phyloP scores from a whole-genome alignment of 495 filamentous ascomycete genomes.

The Penicillium arizonense region DNA sequence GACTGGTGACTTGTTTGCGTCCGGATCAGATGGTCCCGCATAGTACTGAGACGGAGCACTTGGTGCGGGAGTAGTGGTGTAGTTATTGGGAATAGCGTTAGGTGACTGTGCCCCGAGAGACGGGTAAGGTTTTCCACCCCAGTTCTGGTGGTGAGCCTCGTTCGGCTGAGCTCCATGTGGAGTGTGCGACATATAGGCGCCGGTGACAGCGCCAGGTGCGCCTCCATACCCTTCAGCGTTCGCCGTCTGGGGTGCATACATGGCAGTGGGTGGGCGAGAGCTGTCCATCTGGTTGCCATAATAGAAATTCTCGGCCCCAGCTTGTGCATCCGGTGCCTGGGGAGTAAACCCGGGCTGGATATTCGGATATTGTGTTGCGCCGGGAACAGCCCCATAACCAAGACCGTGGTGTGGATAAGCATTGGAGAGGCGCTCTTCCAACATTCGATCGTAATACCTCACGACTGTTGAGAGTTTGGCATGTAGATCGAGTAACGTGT shows the following conservation, averaged over 20 bases:
- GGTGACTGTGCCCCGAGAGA: constrained; percentile 30
- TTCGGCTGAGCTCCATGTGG: constrained; percentile 23
- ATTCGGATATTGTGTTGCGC: constrained; percentile 53
- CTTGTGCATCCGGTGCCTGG: constrained; percentile 43
- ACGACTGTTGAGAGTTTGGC: constrained; percentile 95
- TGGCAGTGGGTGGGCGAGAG: constrained; percentile 23
- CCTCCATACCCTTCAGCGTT: constrained; percentile 20
- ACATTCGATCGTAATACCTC: constrained; percentile 97
- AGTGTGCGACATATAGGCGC: constrained; percentile 21
- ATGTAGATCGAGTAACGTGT: constrained; percentile 91
- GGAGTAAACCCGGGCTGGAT: constrained; percentile 67
- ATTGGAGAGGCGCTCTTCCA: constrained; percentile 90
- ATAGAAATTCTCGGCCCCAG: constrained; percentile 78
- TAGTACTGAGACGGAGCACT: constrained; percentile 31
- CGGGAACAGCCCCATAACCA: constrained; percentile 43
- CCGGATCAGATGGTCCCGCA: constrained; percentile 26
- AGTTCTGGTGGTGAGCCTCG: constrained; percentile 20
- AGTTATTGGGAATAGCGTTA: constrained; percentile 15
- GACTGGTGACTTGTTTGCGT: constrained; percentile 16
- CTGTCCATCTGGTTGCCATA: constrained; percentile 60
- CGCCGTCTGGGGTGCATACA: constrained; percentile 48
- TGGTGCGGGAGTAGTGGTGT: constrained; percentile 13
- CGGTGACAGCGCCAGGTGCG: constrained; percentile 20
- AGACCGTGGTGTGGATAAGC: constrained; percentile 81
- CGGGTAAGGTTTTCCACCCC: constrained; percentile 30